Base-by-base conservation (phyloP, 768 basidiomycete genomes). In the Lactarius sanguifluus region DNA sequence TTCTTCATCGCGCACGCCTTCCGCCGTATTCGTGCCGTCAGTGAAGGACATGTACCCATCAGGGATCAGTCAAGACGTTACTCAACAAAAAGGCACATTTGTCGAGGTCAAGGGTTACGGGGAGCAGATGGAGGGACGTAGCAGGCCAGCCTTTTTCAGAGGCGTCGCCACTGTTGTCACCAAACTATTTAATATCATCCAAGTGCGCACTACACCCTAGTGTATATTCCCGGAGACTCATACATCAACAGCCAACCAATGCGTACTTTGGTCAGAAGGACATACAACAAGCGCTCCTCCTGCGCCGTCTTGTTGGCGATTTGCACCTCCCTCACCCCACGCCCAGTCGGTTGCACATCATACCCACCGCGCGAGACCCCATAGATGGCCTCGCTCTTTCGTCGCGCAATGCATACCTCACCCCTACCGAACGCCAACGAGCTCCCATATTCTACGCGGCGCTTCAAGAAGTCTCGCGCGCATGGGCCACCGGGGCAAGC, bases 211-310 rank as follows among this genome's bases (percentile, higher is more conserved):
- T 52, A 20, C 8, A 34, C n/a, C 36, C 40, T 36, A n/a, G 28
- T 8, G 52, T 23, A 52, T 18, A 15, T 36, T 20, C 65, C 36
- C 15, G 12, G 34, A 50, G 38, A 38, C 66, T 57, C 30, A 71
- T 66, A 30, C 54, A 23, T 32, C 55, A 23, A 38, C 75, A 96
- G 94, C 96, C 96, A 6, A 92, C 91, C 55, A 86, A 88, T 69
- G 88, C 91, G 25, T 98, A 98, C 76, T 97, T 99, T 69, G 96
- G 97, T 1, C 96, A 98, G 77, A 98, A 98, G 75, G 96, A 98
- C 75, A 97, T 99, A 62, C 97, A 99, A 74, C 97, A 99, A 75
- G 94, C 91, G 0, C 79, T 98, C 18, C 78, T 99, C 55, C 81
- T 98, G 38, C 88, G 90, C 40, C 85, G 87, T 5, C 80, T 98